Conservation (phyloP, 176 grass and related monocot species). For the Phragmites australis region DNA sequence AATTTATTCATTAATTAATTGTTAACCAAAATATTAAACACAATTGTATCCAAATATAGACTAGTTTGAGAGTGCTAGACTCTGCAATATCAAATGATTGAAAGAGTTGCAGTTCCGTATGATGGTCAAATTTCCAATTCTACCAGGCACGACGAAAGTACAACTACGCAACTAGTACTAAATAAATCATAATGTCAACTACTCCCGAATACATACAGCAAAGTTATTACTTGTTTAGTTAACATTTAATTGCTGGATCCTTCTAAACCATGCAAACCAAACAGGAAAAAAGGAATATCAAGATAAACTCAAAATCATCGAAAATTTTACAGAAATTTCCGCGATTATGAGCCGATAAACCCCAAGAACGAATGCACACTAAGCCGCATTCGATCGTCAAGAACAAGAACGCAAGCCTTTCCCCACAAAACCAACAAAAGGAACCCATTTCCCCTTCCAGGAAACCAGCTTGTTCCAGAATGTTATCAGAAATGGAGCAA, state of each 20-base stretch:
- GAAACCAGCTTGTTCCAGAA: background rate
- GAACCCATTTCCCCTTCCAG: background rate
- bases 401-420: background rate
- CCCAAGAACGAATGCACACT: background rate
- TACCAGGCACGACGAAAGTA: background rate
- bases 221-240: background rate
- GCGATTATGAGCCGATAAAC: background rate
- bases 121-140: constrained; percentile 1
- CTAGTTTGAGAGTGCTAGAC: background rate
- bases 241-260: background rate
- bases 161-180: constrained; percentile 5
- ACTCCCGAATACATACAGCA: background rate
- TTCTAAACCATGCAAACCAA: background rate
- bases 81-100: background rate
- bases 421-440: background rate
- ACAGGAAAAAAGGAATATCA: background rate
- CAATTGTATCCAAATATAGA: background rate
- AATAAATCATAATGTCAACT: background rate
- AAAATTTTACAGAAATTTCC: background rate
- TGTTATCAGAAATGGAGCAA: background rate
- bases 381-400: background rate
- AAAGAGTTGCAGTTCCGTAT: background rate
- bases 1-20: background rate
- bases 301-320: background rate
- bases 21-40: background rate